These are phyloP conservation scores for Phytophthora palmivora DNA, from an alignment of 352 stramenopile genomes.

Conservation along the genomic window DNA sequence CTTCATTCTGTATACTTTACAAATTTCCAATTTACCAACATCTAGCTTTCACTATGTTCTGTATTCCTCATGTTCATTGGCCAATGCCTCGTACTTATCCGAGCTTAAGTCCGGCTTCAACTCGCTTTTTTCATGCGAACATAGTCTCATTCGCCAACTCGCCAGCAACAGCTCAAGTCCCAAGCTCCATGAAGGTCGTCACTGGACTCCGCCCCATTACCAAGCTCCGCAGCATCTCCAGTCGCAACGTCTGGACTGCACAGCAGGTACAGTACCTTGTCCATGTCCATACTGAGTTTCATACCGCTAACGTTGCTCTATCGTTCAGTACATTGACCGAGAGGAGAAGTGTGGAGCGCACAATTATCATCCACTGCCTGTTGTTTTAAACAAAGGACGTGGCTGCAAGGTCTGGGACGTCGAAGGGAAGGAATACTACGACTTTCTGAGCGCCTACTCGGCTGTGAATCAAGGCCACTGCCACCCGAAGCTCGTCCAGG, in stretches of 20 bases:
- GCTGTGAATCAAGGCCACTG: slow-evolving; percentile 96
- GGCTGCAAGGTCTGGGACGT: slow-evolving; percentile 97
- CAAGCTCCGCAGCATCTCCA: slow-evolving; percentile 24
- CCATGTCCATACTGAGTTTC: neutral
- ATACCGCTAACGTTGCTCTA: slow-evolving; percentile 11
- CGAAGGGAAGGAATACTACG: slow-evolving; percentile 97
- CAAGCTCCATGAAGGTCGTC: slow-evolving; percentile 25
- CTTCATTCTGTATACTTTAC: slow-evolving; percentile 4
- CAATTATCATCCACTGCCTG: slow-evolving; percentile 99
- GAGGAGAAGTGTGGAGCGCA: slow-evolving; percentile 96
- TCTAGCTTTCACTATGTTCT: slow-evolving; percentile 11
- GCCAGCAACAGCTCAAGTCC: slow-evolving; percentile 18
- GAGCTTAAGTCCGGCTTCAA: slow-evolving; percentile 11
- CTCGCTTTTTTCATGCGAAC: slow-evolving; percentile 5
- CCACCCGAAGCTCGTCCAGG: slow-evolving; percentile 97
- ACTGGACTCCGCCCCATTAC: slow-evolving; percentile 13
- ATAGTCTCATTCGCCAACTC: slow-evolving; percentile 34
- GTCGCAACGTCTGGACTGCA: slow-evolving; percentile 47
- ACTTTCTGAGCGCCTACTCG: slow-evolving; percentile 97
- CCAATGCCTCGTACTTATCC: slow-evolving; percentile 2
- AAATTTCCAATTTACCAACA: neutral
- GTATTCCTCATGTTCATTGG: neutral
- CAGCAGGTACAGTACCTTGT: slow-evolving; percentile 39
- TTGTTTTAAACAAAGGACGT: slow-evolving; percentile 93
- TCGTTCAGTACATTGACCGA: slow-evolving; percentile 73